Evolutionary conservation across 2,329 filamentous ascomycete species (phyloP).

Genomic region (Sphaerulina musiva): DNA sequence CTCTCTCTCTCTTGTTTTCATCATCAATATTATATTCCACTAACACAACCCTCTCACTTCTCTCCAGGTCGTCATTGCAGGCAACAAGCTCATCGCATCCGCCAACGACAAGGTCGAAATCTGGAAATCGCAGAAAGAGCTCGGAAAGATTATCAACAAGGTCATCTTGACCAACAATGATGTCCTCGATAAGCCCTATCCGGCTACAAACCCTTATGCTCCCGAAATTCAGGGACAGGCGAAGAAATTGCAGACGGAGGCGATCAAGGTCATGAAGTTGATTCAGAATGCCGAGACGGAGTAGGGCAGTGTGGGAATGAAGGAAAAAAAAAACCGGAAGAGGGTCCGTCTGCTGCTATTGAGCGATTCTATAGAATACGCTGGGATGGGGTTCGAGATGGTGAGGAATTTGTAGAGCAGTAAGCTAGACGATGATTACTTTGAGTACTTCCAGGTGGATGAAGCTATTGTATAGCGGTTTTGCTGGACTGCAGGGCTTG

Average conservation of each 20-base stretch:
- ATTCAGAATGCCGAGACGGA: not conserved
- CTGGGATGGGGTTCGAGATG: no score
- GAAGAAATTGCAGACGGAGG: conserved; percentile 18
- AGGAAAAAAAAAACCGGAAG: no score
- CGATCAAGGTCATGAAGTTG: conserved; percentile 13
- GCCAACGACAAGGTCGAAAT: conserved; percentile 18
- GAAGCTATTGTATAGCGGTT: no score
- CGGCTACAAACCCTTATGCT: conserved; percentile 18
- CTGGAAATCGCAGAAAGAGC: conserved; percentile 17
- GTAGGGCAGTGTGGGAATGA: no score
- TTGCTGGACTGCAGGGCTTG: no score
- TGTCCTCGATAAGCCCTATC: conserved; percentile 19
- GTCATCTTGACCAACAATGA: conserved; percentile 17
- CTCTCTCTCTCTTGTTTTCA: no score
- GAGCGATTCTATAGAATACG: no score
- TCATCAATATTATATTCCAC: not conserved
- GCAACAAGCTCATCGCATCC: conserved; percentile 17
- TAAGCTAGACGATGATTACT: no score
- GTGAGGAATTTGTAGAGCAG: no score
- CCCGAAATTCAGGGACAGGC: conserved; percentile 19
- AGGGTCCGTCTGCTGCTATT: no score
- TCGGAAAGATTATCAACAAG: conserved; percentile 23
- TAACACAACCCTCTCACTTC: not conserved
- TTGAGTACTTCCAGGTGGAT: no score
- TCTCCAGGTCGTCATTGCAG: conserved; percentile 17